Conservation (phyloP, 306 rosid genomes). For the Hippophae tibetana region DNA sequence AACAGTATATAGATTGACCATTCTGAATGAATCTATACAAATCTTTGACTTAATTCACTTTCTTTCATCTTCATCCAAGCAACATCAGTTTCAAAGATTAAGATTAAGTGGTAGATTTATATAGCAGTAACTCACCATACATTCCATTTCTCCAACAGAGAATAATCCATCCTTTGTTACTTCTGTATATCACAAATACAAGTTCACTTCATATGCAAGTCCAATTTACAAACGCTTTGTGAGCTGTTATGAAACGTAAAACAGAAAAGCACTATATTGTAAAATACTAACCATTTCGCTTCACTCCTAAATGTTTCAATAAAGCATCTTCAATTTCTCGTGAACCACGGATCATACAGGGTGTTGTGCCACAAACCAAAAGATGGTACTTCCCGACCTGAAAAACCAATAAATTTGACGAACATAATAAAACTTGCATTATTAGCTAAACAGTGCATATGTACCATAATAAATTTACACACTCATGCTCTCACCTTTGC, state of each 20-base stretch:
- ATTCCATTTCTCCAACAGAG: conserved; percentile 99
- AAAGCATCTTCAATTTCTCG: conserved; percentile 84
- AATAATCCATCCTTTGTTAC: conserved; percentile 95
- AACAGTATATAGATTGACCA: conserved; percentile 8
- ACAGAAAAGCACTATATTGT: conserved; percentile 4
- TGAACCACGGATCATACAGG: conserved; percentile 98
- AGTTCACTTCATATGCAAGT: not conserved
- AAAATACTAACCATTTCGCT: conserved; percentile 68
- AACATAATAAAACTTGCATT: conserved; percentile 20
- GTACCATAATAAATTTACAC: conserved; percentile 2
- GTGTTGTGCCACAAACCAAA: conserved; percentile 95
- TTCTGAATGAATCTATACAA: not conserved
- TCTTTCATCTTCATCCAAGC: conserved; percentile 1
- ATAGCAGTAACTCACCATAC: conserved; percentile 71
- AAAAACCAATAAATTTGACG: conserved; percentile 22
- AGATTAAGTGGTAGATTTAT: conserved; percentile 6
- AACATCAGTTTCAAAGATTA: conserved; percentile 10
- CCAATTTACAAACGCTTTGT: not conserved
- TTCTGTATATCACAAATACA: conserved; percentile 49
- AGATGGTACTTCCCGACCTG: conserved; percentile 94
- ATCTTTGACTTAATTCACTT: too few relatives aligned
- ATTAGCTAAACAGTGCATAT: not conserved
- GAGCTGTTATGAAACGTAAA: not conserved
- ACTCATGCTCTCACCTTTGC: conserved; percentile 48
- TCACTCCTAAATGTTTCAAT: conserved; percentile 85